Conservation (phyloP, 768 basidiomycete species). For the Kwoniella pini region DNA sequence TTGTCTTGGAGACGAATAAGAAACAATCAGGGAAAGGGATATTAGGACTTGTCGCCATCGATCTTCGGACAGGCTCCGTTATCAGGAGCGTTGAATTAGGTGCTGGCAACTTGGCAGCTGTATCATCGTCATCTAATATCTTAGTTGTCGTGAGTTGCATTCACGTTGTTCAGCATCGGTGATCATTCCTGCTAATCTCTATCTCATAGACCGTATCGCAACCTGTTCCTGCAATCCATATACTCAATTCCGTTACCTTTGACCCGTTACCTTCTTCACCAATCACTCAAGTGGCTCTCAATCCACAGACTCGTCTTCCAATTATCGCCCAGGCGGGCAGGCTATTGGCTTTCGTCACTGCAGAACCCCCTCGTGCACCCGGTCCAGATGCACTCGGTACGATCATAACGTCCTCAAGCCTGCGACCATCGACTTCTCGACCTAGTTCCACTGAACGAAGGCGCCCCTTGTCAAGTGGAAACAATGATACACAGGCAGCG, state of each 20-base stretch:
- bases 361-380: constrained; percentile 22
- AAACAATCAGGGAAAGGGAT: constrained; percentile 1
- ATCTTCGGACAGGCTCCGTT: constrained; percentile 25
- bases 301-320: constrained; percentile 22
- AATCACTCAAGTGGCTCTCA: constrained; percentile 10
- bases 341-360: constrained; percentile 31
- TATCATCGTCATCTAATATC: constrained; percentile 13
- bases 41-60: constrained; percentile 22
- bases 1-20: neutral
- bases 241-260: constrained; percentile 25
- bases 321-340: constrained; percentile 33
- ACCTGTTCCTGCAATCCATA: constrained; percentile 28
- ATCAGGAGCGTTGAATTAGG: constrained; percentile 29
- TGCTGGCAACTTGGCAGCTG: constrained; percentile 4
- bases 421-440: neutral
- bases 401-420: constrained; percentile 27
- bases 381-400: constrained; percentile 40
- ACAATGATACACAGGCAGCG: constrained; percentile 11
- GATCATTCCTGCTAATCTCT: neutral
- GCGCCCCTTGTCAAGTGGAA: neutral
- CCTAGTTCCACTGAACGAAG: constrained; percentile 2
- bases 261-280: constrained; percentile 8
- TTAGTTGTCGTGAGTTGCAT: constrained; percentile 32
- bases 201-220: constrained; percentile 20
- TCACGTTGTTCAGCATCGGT: neutral